Conservation (phyloP, 225 moss, liverwort and hornwort species). For the Ulota crispa region DNA sequence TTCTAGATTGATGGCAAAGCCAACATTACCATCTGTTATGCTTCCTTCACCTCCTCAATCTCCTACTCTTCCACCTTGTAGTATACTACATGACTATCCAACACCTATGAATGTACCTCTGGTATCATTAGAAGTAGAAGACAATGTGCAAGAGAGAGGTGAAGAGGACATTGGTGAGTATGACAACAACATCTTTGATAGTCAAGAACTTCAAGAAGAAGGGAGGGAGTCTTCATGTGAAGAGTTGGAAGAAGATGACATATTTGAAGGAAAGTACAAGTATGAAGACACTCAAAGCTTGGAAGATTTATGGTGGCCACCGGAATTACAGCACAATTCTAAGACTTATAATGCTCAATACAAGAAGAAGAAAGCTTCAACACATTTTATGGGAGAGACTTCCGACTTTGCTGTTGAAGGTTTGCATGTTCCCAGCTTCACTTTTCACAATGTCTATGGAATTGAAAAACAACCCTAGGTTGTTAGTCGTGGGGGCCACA, state of each 20-base stretch:
- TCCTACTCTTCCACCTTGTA: neutral
- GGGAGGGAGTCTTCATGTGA: neutral
- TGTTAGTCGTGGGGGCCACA: too few species aligned
- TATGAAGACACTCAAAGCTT: neutral
- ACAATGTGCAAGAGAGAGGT: neutral
- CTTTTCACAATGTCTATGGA: too few species aligned
- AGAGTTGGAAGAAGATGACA: neutral
- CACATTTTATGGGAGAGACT: too few species aligned
- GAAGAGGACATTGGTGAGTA: neutral
- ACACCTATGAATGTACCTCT: neutral
- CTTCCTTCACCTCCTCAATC: neutral
- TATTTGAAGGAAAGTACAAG: neutral
- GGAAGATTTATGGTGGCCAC: neutral
- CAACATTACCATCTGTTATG: neutral
- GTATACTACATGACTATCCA: neutral
- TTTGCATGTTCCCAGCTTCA: too few species aligned
- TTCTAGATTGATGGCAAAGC: neutral
- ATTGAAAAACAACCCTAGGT: too few species aligned
- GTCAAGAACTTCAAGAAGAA: neutral
- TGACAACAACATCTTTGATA: neutral
- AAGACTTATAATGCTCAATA: neutral
- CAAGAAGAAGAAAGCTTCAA: neutral
- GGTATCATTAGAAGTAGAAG: neutral
- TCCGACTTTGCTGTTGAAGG: too few species aligned
- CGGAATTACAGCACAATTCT: neutral